A percentile compares a stretch with the other conserved stretches of the same genome.
Evolutionary conservation across 495 filamentous ascomycete genomes (phyloP).

Genomic region (Penicillium psychrofluorescens): DNA sequence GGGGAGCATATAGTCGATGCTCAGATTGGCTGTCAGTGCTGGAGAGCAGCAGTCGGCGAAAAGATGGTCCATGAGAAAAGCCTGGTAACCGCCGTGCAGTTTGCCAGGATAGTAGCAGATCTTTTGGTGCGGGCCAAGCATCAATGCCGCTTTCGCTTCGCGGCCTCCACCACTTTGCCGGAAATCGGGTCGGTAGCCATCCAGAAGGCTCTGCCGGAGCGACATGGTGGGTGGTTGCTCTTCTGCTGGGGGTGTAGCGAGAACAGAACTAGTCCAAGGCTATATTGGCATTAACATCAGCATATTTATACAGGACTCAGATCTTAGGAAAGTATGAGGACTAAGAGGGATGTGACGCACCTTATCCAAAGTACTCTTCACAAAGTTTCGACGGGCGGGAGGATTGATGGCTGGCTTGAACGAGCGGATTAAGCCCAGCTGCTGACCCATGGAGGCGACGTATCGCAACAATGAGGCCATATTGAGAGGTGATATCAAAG

Average conservation of each 20-base stretch:
- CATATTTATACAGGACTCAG: not conserved
- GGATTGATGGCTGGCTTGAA: not conserved
- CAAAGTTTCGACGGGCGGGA: not conserved
- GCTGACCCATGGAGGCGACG: not conserved
- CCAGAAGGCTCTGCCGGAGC: not conserved
- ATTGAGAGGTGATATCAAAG: not conserved
- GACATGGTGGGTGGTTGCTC: not conserved
- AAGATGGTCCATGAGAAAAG: conserved; percentile 7
- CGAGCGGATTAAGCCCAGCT: not conserved
- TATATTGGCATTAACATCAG: not conserved
- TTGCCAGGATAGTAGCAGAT: conserved; percentile 8
- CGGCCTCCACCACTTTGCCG: not conserved
- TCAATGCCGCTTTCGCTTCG: conserved; percentile 4
- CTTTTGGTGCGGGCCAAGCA: conserved; percentile 2
- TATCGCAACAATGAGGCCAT: too few species aligned
- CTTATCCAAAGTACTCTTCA: not conserved
- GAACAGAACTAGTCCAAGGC: not conserved
- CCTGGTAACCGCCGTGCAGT: conserved; percentile 5
- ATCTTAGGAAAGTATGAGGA: too few species aligned
- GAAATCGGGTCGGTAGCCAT: conserved; percentile 4
- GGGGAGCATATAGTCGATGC: conserved; percentile 1
- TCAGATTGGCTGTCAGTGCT: conserved; percentile 5
- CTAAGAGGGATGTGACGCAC: not conserved
- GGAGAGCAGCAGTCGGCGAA: conserved; percentile 5
- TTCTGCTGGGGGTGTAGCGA: not conserved